Percentiles rank a stretch among this genome's conserved stretches.
phyloP scores from a whole-genome alignment of 176 grass and related monocot genomes.

The Cymbopogon citratus region DNA sequence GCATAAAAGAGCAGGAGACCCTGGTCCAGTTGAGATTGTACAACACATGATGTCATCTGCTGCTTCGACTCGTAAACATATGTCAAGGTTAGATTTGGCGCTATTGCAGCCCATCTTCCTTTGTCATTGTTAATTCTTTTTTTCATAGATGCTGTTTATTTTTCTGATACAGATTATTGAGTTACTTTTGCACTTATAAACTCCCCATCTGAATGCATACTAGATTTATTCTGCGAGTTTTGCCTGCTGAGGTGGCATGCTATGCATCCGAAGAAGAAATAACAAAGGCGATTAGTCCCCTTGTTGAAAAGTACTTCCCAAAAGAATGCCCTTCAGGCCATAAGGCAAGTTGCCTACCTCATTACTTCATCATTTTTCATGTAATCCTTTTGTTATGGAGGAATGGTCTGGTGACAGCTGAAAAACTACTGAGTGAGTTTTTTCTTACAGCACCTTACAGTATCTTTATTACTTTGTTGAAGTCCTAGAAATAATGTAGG shows the following conservation, averaged over 20 bases:
- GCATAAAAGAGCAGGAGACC: slow-evolving; percentile 59
- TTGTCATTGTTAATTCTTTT: slow-evolving; percentile 10
- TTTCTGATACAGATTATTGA: not conserved
- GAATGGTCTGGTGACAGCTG: not conserved
- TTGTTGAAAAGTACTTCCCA: slow-evolving; percentile 72
- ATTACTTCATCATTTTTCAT: not conserved
- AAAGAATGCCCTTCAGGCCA: slow-evolving; percentile 46
- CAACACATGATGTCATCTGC: slow-evolving; percentile 73
- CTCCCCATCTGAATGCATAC: slow-evolving; percentile 2
- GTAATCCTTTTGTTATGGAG: not conserved
- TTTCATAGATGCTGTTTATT: not conserved
- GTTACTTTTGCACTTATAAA: slow-evolving; percentile 16
- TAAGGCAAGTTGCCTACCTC: slow-evolving; percentile 47
- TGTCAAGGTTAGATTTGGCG: slow-evolving; percentile 76
- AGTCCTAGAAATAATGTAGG: not conserved
- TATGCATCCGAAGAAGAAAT: slow-evolving; percentile 97
- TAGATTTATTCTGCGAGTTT: slow-evolving; percentile 89
- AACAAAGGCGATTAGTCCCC: slow-evolving; percentile 66
- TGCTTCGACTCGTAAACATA: slow-evolving; percentile 87
- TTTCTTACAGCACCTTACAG: not conserved
- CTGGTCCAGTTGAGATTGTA: slow-evolving; percentile 77
- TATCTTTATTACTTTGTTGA: not conserved
- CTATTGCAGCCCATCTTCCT: not conserved
- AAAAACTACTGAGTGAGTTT: not conserved
- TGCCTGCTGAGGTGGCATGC: slow-evolving; percentile 81